Evolutionary conservation across 2,329 filamentous ascomycete genomes (phyloP).

Genomic region (Microcera coccophila): DNA sequence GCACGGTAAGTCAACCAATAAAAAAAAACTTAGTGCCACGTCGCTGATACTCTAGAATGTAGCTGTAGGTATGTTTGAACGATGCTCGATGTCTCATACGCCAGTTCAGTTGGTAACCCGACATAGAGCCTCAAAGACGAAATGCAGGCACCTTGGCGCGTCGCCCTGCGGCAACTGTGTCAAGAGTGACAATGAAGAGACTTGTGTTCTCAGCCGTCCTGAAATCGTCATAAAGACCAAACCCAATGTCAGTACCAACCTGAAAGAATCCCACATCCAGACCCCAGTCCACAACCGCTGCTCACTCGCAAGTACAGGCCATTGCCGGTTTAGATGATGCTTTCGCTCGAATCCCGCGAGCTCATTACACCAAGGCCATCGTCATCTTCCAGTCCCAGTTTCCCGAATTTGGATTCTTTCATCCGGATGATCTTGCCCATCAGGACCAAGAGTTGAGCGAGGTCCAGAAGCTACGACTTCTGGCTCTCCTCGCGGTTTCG

Average conservation of each 20-base stretch:
- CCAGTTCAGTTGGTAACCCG: background rate
- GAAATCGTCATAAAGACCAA: conserved; percentile 1
- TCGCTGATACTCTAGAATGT: background rate
- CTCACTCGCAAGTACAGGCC: background rate
- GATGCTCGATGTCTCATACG: background rate
- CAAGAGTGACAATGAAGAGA: conserved; percentile 14
- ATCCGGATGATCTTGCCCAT: conserved; percentile 24
- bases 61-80: conserved; percentile 22
- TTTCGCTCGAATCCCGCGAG: conserved; percentile 6
- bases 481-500: conserved; percentile 15
- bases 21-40: background rate
- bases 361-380: conserved; percentile 9
- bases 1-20: conserved; percentile 12
- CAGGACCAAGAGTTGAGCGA: conserved; percentile 4
- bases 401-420: conserved; percentile 22
- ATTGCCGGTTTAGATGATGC: background rate
- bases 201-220: conserved; percentile 19
- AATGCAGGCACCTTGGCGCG: conserved; percentile 22
- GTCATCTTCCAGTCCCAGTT: conserved; percentile 20
- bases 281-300: conserved; percentile 14
- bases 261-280: too few species aligned
- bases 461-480: conserved; percentile 13
- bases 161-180: conserved; percentile 21
- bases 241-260: conserved; percentile 1
- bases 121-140: conserved; percentile 23